These are phyloP conservation scores for Salix viminalis DNA, from an alignment of 345 rosid species.

Conservation along the genomic window DNA sequence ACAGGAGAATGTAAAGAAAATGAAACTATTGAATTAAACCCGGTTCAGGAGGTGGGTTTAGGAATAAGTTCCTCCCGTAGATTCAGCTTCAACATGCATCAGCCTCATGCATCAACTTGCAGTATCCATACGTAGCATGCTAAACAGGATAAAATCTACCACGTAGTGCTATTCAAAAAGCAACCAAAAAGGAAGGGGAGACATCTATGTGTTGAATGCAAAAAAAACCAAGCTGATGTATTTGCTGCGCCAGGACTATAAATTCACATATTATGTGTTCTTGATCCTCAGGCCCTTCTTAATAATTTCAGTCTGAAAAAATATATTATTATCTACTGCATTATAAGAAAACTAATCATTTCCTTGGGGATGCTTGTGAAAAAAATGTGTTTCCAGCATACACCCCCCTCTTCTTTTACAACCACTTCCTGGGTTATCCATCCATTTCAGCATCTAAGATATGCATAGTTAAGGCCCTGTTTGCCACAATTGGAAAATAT, in stretches of 20 bases:
- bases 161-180: not conserved
- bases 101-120: not conserved
- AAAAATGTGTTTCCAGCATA: not conserved
- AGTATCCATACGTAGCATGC: not conserved
- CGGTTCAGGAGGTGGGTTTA: not conserved
- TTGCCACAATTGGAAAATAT: not conserved
- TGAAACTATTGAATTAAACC: not conserved
- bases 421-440: not conserved
- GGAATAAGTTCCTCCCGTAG: not conserved
- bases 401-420: not conserved
- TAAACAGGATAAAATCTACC: not conserved
- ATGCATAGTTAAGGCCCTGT: not conserved
- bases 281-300: no score
- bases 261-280: no score
- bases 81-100: not conserved
- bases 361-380: no score
- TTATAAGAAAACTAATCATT: no score
- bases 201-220: not conserved
- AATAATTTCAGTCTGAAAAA: no score
- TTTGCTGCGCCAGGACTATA: not conserved
- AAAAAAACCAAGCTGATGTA: not conserved
- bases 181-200: not conserved
- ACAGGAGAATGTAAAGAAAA: not conserved
- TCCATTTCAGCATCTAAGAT: not conserved
- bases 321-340: no score